Conservation (phyloP, 495 filamentous ascomycete genomes). For the Chaetomium cochliodes region DNA sequence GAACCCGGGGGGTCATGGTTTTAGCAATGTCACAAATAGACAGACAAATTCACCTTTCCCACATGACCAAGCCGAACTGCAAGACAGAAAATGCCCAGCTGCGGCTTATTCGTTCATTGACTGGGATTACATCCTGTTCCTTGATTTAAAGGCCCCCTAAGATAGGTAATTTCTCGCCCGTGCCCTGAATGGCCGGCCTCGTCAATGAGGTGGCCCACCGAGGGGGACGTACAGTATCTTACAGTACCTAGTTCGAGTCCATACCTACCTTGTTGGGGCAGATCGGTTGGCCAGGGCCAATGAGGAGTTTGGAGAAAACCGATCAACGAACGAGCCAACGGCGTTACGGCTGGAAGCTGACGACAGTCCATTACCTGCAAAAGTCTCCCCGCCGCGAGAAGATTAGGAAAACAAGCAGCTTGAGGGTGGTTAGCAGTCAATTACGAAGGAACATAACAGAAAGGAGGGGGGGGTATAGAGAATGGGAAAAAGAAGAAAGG, state of each 20-base stretch:
- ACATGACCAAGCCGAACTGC: neutral
- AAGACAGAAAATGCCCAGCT: neutral
- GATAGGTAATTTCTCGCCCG: neutral
- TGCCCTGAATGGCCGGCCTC: neutral
- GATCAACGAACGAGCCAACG: too few relatives aligned
- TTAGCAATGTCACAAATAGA: neutral
- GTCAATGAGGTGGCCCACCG: too few relatives aligned
- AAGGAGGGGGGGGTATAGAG: too few relatives aligned
- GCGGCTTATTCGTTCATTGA: neutral
- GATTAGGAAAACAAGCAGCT: too few relatives aligned
- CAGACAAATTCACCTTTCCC: neutral
- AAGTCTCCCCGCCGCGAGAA: neutral
- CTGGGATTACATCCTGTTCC: neutral
- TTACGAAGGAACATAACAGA: too few relatives aligned
- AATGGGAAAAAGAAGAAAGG: too few relatives aligned
- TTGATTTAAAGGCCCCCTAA: neutral
- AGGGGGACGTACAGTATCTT: too few relatives aligned
- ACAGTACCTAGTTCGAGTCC: too few relatives aligned
- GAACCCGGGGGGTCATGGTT: neutral
- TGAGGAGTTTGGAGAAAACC: neutral
- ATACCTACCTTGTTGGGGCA: constrained; percentile 8
- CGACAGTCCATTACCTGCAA: too few relatives aligned
- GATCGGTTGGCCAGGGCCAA: constrained; percentile 7
- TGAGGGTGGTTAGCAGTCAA: too few relatives aligned
- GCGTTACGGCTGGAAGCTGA: neutral